Percentiles rank a stretch among this genome's conserved stretches.
These are phyloP conservation scores for Tricholoma terreum DNA, from an alignment of 768 basidiomycete species.

Conservation along the genomic window DNA sequence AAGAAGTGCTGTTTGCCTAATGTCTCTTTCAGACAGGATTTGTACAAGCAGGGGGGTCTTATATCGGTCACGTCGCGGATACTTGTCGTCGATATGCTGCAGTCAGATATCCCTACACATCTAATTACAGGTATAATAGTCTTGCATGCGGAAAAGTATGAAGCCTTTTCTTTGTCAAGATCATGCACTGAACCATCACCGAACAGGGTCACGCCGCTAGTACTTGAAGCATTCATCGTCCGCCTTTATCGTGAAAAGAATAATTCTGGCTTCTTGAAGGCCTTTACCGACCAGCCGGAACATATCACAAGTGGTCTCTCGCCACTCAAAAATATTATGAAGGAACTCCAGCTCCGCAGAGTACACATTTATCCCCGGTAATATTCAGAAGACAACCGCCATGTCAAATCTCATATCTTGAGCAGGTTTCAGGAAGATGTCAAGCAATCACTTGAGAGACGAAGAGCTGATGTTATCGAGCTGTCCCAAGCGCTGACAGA, in stretches of 20 bases:
- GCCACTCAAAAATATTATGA: slow-evolving; percentile 89
- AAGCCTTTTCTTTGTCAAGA: background rate
- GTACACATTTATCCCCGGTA: slow-evolving; percentile 93
- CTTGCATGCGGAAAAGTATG: slow-evolving; percentile 86
- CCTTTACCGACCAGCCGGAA: slow-evolving; percentile 96
- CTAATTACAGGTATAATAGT: slow-evolving; percentile 88
- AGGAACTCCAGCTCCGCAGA: slow-evolving; percentile 84
- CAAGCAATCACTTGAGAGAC: slow-evolving; percentile 74
- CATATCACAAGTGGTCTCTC: slow-evolving; percentile 90
- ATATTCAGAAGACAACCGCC: background rate
- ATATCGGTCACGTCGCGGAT: slow-evolving; percentile 93
- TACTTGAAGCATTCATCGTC: slow-evolving; percentile 89
- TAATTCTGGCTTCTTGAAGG: slow-evolving; percentile 88
- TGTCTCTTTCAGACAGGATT: slow-evolving; percentile 53
- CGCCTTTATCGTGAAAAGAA: slow-evolving; percentile 90
- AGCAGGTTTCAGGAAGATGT: slow-evolving; percentile 87
- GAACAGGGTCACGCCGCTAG: slow-evolving; percentile 75
- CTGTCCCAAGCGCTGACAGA: slow-evolving; percentile 83
- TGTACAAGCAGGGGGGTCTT: slow-evolving; percentile 87
- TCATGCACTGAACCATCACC: background rate
- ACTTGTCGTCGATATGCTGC: slow-evolving; percentile 91
- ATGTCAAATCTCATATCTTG: background rate
- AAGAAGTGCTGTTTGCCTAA: background rate
- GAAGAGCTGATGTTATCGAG: slow-evolving; percentile 90
- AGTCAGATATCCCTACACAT: slow-evolving; percentile 77